Conservation (phyloP, 2,329 filamentous ascomycete genomes). For the Talaromyces sp. region DNA sequence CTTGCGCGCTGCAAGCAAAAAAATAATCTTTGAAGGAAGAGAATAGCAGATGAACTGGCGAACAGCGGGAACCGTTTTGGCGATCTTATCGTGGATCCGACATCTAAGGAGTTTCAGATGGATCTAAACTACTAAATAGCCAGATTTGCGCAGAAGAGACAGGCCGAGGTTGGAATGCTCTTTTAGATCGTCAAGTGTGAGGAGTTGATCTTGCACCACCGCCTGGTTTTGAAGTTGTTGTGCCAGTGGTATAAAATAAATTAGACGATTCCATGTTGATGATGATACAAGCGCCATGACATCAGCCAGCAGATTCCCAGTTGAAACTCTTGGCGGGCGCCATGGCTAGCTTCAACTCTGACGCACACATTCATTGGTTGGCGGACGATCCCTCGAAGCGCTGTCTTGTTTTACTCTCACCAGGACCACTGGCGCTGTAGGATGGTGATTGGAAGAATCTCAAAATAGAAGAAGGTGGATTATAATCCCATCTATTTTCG, state of each 20-base stretch:
- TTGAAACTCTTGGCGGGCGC: slow-evolving; percentile 6
- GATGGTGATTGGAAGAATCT: slow-evolving; percentile 1
- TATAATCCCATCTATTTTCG: neutral
- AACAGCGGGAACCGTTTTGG: slow-evolving; percentile 4
- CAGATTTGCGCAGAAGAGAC: slow-evolving; percentile 1
- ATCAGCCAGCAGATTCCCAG: slow-evolving; percentile 4
- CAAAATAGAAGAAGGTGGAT: neutral
- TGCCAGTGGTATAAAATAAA: neutral
- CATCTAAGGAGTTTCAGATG: neutral
- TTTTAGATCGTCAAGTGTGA: neutral
- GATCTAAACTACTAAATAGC: neutral
- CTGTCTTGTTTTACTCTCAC: slow-evolving; percentile 11
- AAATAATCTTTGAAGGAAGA: neutral
- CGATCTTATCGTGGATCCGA: neutral
- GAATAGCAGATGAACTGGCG: neutral
- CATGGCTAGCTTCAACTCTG: slow-evolving; percentile 3
- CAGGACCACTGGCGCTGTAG: neutral
- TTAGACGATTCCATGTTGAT: neutral
- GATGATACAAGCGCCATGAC: neutral
- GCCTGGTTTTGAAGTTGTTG: neutral
- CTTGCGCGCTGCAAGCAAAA: neutral
- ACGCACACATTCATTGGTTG: slow-evolving; percentile 5
- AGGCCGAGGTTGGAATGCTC: neutral
- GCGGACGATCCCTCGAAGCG: neutral
- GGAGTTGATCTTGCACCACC: neutral